Conservation (phyloP, 805 yeast species). For the Nakazawaea wickerhamii region DNA sequence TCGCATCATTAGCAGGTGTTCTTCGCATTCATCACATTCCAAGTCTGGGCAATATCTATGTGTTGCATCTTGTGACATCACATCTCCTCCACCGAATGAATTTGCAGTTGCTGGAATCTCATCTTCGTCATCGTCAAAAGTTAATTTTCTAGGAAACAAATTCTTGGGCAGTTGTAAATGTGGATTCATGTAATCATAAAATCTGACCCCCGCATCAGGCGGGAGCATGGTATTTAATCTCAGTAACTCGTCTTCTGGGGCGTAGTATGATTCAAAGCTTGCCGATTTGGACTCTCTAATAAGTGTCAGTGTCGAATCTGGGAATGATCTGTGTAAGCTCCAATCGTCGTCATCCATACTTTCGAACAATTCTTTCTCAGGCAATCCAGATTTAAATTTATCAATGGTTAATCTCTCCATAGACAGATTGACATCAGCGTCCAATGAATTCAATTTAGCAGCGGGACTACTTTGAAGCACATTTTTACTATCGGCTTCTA, state of each 20-base stretch:
- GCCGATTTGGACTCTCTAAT: neutral
- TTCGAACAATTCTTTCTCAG: neutral
- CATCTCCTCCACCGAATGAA: neutral
- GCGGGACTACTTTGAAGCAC: neutral
- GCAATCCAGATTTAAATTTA: neutral
- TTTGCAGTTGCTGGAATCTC: no score
- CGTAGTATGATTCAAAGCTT: neutral
- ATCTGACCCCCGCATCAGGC: slow-evolving; percentile 11
- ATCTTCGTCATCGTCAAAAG: neutral
- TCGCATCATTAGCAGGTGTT: slow-evolving; percentile 9
- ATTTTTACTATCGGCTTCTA: neutral
- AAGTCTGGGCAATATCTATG: slow-evolving; percentile 4
- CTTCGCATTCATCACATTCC: slow-evolving; percentile 14
- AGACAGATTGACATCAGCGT: neutral
- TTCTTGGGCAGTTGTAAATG: neutral
- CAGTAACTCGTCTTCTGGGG: neutral
- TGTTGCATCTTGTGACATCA: neutral
- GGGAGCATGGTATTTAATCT: slow-evolving; percentile 19
- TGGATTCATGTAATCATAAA: slow-evolving; percentile 1
- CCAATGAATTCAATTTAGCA: neutral
- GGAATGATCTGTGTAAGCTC: neutral
- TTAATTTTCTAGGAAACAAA: slow-evolving; percentile 18
- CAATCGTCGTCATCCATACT: neutral
- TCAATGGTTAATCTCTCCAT: neutral
- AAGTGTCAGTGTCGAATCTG: neutral